Conservation (phyloP, 73 alveolate genomes). For the Paraurostyla sp. region DNA sequence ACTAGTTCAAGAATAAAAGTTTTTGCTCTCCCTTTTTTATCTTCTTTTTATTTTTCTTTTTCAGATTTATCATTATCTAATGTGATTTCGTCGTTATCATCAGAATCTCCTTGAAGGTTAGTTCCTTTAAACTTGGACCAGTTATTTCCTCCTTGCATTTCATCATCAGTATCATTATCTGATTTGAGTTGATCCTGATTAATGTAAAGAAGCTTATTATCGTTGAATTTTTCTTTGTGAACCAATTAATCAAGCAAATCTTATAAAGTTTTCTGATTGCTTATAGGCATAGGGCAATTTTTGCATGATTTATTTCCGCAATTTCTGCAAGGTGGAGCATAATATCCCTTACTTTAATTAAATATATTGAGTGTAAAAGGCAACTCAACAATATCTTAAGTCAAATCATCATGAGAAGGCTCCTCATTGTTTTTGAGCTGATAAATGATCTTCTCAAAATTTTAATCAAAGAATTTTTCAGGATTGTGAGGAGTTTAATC, state of each 20-base stretch:
- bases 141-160: neutral
- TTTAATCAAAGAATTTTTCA: neutral
- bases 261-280: neutral
- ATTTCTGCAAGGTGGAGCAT: slow-evolving; percentile 55
- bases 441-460: slow-evolving; percentile 17
- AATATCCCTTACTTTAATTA: neutral
- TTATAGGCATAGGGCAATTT: slow-evolving; percentile 61
- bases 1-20: neutral
- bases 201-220: neutral
- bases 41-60: neutral
- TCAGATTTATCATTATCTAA: neutral
- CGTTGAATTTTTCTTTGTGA: slow-evolving; percentile 3
- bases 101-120: neutral
- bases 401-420: neutral
- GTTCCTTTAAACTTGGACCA: slow-evolving; percentile 1
- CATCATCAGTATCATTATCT: slow-evolving; percentile 32
- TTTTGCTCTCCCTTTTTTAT: slow-evolving; percentile 27
- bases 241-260: slow-evolving; percentile 21
- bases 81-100: slow-evolving; percentile 38
- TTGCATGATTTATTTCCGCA: slow-evolving; percentile 49
- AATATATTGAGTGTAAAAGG: slow-evolving; percentile 26
- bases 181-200: slow-evolving; percentile 33
- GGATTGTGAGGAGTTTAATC: slow-evolving; percentile 30
- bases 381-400: neutral
- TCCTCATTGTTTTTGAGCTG: slow-evolving; percentile 7